These are phyloP conservation scores for Rhizopogon salebrosus DNA, from an alignment of 768 basidiomycete genomes.

Conservation along the genomic window DNA sequence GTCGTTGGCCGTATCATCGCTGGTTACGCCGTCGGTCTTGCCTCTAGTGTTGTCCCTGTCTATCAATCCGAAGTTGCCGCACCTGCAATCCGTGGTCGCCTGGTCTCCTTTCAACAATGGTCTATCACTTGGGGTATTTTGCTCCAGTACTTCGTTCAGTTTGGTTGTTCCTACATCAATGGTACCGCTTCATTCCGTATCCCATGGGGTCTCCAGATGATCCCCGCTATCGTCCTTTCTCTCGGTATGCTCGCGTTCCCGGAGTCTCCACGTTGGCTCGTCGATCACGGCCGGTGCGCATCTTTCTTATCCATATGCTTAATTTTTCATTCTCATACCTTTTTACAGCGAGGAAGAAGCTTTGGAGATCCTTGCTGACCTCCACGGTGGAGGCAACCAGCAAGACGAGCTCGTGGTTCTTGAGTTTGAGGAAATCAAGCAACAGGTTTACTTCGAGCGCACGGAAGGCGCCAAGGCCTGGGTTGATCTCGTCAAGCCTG, in stretches of 20 bases:
- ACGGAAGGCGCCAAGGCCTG: constrained; percentile 69
- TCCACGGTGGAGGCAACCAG: constrained; percentile 59
- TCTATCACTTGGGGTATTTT: constrained; percentile 77
- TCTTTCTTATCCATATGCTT: background rate
- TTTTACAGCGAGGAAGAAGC: constrained; percentile 44
- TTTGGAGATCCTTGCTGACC: constrained; percentile 65
- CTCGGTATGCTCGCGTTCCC: constrained; percentile 66
- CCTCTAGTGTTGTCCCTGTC: constrained; percentile 64
- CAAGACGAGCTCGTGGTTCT: constrained; percentile 59
- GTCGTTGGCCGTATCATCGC: constrained; percentile 65
- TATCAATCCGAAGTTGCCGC: constrained; percentile 75
- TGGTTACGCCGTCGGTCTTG: constrained; percentile 62
- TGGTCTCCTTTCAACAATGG: constrained; percentile 78
- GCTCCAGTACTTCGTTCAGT: constrained; percentile 71
- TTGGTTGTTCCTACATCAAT: constrained; percentile 64
- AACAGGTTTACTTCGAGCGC: constrained; percentile 54
- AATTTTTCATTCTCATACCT: constrained; percentile 1
- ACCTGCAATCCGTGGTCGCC: constrained; percentile 65
- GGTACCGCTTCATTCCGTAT: constrained; percentile 73
- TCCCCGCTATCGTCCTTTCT: constrained; percentile 67
- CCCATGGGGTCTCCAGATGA: constrained; percentile 77
- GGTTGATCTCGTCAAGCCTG: constrained; percentile 58
- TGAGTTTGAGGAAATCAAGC: constrained; percentile 64
- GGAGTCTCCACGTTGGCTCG: constrained; percentile 67
- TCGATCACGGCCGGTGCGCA: constrained; percentile 51